Evolutionary conservation across 75 land plant genomes (phyloP).

Genomic region (Chamaecyparis obtusa): DNA sequence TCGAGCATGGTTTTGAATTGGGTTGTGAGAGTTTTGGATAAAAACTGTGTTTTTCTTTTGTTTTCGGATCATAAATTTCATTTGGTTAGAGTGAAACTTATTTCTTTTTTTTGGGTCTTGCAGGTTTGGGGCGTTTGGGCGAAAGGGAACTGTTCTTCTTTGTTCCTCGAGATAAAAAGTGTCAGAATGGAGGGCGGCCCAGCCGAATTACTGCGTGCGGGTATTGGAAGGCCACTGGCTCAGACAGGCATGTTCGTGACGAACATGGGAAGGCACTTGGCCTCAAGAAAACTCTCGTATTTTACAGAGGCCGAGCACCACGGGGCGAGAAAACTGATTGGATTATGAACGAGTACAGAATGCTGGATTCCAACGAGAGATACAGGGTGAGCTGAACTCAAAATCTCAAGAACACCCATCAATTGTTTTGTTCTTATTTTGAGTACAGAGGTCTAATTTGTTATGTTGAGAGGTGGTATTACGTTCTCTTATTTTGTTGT

Average conservation of each 20-base stretch:
- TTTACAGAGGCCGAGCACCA: conserved; percentile 61
- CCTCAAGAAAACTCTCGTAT: conserved; percentile 63
- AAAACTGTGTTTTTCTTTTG: too few relatives aligned
- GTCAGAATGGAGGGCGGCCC: conserved; percentile 49
- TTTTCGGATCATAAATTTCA: too few relatives aligned
- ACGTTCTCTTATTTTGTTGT: too few relatives aligned
- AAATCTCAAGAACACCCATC: too few relatives aligned
- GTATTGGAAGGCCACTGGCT: conserved; percentile 75
- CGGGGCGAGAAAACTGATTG: conserved; percentile 57
- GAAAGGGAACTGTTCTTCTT: conserved; percentile 64
- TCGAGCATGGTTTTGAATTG: too few relatives aligned
- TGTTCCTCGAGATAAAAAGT: conserved; percentile 51
- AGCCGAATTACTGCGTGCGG: conserved; percentile 32
- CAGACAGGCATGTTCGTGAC: conserved; percentile 41
- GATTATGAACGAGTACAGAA: conserved; percentile 74
- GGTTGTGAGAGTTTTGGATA: too few relatives aligned
- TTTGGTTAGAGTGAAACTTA: not conserved
- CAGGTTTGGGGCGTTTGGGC: conserved; percentile 16
- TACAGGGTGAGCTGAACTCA: conserved; percentile 25
- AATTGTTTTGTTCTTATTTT: too few relatives aligned
- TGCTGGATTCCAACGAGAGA: conserved; percentile 31
- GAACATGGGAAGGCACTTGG: conserved; percentile 41
- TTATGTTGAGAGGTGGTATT: too few relatives aligned
- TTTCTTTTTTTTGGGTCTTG: not conserved
- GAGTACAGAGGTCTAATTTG: too few relatives aligned